A percentile compares a stretch with the other conserved stretches of the same genome.
Conservation (phyloP, 2,329 filamentous ascomycete species). For the Penicillium oxalicum region DNA sequence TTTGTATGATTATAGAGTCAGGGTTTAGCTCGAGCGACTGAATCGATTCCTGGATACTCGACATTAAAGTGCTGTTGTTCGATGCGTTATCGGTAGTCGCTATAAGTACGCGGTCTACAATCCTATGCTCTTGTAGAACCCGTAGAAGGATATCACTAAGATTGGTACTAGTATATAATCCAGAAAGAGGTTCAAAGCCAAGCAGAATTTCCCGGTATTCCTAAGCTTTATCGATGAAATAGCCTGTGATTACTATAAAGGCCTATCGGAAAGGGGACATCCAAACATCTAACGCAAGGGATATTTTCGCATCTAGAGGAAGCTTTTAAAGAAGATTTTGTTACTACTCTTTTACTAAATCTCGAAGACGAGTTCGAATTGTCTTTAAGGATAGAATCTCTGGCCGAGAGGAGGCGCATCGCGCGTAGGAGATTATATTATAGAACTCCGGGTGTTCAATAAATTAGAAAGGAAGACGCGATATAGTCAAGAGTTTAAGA, state of each 20-base stretch:
- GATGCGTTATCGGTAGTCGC: not conserved
- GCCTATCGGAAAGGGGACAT: not conserved
- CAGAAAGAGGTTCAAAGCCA: constrained; percentile 2
- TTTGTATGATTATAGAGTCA: not conserved
- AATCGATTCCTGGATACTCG: not conserved
- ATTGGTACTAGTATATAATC: not conserved
- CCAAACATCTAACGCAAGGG: not conserved
- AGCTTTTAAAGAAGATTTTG: not conserved
- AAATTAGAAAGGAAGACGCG: not conserved
- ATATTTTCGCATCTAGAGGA: not conserved
- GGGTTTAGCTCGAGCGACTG: not conserved
- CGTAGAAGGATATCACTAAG: not conserved
- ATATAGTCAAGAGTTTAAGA: not conserved
- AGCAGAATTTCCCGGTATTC: constrained; percentile 2
- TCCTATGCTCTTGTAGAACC: not conserved
- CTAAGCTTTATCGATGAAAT: not conserved
- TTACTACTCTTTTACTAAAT: not conserved
- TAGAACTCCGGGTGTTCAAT: not conserved
- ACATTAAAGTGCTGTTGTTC: not conserved
- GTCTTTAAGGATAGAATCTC: not conserved
- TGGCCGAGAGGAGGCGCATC: not conserved
- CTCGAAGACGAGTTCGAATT: not conserved
- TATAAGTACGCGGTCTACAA: not conserved
- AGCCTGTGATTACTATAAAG: not conserved
- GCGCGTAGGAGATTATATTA: not conserved